Evolutionary conservation across 75 land plant genomes (phyloP).

Genomic region (Azolla pinnata): DNA sequence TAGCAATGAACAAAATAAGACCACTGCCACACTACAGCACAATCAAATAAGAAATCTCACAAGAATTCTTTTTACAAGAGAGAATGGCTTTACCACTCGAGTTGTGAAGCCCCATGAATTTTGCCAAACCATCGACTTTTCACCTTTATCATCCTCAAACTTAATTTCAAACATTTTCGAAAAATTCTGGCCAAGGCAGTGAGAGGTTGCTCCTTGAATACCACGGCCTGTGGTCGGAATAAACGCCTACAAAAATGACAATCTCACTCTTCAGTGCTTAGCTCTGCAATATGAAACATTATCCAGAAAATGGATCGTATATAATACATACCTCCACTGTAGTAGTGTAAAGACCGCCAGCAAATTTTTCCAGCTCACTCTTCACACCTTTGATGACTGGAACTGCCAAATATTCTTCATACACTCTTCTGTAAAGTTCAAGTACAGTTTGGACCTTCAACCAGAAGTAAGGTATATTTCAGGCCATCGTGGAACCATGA

Average conservation of each 20-base stretch:
- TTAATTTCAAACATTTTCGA: constrained; percentile 94
- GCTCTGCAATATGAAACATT: background rate
- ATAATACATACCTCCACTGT: constrained; percentile 77
- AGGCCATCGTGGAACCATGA: no score
- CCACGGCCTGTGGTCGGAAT: constrained; percentile 96
- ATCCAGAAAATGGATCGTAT: background rate
- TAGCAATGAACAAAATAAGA: constrained; percentile 12
- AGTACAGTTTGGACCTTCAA: constrained; percentile 67
- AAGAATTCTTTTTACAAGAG: background rate
- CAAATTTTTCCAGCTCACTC: constrained; percentile 97
- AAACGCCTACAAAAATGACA: constrained; percentile 79
- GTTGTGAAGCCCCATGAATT: constrained; percentile 99
- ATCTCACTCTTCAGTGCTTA: background rate
- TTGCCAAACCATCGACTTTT: constrained; percentile 90
- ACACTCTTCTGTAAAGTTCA: constrained; percentile 84
- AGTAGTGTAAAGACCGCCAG: constrained; percentile 97
- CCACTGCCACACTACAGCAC: background rate
- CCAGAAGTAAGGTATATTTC: no score
- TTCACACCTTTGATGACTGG: constrained; percentile 93
- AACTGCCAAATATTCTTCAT: constrained; percentile 88
- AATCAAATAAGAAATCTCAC: background rate
- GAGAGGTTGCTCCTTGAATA: constrained; percentile 98
- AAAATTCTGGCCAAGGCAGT: constrained; percentile 98
- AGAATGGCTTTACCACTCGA: constrained; percentile 57
- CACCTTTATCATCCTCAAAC: constrained; percentile 93